phyloP scores from a whole-genome alignment of 1,139 yeast species.

The Suhomyces guaymorum region DNA sequence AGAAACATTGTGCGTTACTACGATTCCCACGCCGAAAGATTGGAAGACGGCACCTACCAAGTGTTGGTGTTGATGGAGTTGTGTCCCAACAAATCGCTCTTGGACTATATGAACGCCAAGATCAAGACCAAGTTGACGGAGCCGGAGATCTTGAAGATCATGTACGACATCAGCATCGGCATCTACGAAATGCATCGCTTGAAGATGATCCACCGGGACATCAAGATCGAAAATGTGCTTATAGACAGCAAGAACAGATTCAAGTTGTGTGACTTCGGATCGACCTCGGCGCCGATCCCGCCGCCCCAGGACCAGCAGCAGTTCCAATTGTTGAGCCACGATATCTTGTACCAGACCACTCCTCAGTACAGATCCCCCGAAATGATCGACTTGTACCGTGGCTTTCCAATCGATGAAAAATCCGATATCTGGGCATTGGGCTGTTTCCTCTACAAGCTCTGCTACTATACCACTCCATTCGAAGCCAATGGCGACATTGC shows the following conservation, averaged over 20 bases:
- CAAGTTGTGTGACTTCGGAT: conserved; percentile 78
- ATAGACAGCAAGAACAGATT: conserved; percentile 56
- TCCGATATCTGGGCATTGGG: conserved; percentile 87
- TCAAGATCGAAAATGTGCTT: conserved; percentile 76
- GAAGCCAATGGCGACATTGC: conserved; percentile 75
- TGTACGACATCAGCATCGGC: conserved; percentile 67
- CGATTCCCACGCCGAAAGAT: conserved; percentile 76
- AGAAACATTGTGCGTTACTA: conserved; percentile 64
- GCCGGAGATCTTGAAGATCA: conserved; percentile 61
- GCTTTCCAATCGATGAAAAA: conserved; percentile 70
- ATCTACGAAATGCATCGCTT: conserved; percentile 71
- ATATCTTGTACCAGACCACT: conserved; percentile 72
- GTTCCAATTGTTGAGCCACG: conserved; percentile 60
- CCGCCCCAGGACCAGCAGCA: conserved; percentile 70
- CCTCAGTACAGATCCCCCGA: conserved; percentile 85
- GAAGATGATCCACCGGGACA: conserved; percentile 68
- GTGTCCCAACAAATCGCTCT: conserved; percentile 68
- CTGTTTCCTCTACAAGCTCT: conserved; percentile 70
- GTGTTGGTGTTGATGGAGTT: conserved; percentile 77
- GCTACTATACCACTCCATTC: conserved; percentile 81
- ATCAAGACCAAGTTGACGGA: conserved; percentile 64
- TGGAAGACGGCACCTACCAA: conserved; percentile 59
- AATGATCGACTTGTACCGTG: conserved; percentile 71
- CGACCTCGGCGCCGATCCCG: conserved; percentile 59
- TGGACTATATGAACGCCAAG: conserved; percentile 74